These are phyloP conservation scores for Apophysomyces elegans DNA, from an alignment of 371 early-diverging fungal species.

Conservation along the genomic window DNA sequence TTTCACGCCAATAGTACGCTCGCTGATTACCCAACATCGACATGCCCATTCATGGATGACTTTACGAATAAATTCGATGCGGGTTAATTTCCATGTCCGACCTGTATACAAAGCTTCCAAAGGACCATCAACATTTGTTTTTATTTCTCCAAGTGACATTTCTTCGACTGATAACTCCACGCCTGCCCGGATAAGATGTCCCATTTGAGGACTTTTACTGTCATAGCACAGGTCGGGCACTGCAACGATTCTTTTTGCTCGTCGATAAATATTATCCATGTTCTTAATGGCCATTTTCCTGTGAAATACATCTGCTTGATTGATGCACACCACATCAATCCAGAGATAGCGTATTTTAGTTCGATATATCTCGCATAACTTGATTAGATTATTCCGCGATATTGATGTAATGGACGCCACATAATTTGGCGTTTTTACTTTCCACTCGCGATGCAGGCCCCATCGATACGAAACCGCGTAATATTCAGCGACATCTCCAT, in stretches of 20 bases:
- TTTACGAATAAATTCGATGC: no score
- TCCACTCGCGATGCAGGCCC: not conserved
- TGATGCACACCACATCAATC: not conserved
- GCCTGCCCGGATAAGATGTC: no score
- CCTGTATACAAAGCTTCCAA: not conserved
- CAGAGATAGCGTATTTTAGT: not conserved
- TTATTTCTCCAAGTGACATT: not conserved
- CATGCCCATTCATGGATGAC: no score
- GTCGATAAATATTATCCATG: not conserved
- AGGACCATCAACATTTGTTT: not conserved
- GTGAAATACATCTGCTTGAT: not conserved
- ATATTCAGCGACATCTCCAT: not conserved
- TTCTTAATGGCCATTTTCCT: not conserved
- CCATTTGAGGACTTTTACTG: not conserved
- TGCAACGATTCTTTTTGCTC: not conserved
- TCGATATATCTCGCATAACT: not conserved
- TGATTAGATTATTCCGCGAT: not conserved
- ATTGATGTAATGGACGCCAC: not conserved
- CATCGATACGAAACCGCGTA: constrained; percentile 1
- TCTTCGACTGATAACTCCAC: not conserved
- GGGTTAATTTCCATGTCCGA: no score
- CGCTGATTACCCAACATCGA: no score
- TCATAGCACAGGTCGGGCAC: not conserved
- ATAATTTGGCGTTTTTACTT: not conserved
- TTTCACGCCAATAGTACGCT: no score